Evolutionary conservation across 371 early-diverging fungal genomes (phyloP).

Genomic region (Catenaria anguillulae): DNA sequence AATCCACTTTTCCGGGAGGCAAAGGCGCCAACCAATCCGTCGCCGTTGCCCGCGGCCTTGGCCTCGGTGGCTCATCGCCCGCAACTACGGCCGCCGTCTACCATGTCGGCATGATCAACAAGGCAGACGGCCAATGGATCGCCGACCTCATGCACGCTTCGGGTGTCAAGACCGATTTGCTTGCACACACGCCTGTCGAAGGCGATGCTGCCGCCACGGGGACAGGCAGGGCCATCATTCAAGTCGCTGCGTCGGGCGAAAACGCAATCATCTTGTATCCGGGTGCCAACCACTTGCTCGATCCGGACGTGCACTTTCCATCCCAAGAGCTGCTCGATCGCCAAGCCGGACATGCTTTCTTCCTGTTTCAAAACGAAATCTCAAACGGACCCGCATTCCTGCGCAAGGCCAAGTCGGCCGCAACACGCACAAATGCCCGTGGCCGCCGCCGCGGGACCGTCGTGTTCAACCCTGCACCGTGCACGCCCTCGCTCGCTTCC

Average conservation of each 20-base stretch:
- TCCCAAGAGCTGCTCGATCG: background rate
- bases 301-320: background rate
- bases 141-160: background rate
- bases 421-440: too few species aligned
- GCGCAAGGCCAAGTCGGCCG: background rate
- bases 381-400: background rate
- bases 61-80: background rate
- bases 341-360: too few species aligned
- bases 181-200: too few species aligned
- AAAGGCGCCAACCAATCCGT: background rate
- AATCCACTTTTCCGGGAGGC: background rate
- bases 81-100: background rate
- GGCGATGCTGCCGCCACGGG: too few species aligned
- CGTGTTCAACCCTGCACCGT: background rate
- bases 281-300: background rate
- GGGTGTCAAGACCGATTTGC: background rate
- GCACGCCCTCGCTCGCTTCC: background rate
- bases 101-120: background rate
- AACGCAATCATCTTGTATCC: background rate
- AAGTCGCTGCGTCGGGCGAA: background rate
- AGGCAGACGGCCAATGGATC: background rate
- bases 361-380: background rate
- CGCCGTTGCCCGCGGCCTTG: background rate
- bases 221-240: conserved; percentile 1
- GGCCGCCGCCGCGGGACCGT: too few species aligned